Percentiles rank a stretch among this genome's conserved stretches.
These are phyloP conservation scores for Pichia sp. DNA, from an alignment of 1,139 yeast genomes.

Conservation along the genomic window DNA sequence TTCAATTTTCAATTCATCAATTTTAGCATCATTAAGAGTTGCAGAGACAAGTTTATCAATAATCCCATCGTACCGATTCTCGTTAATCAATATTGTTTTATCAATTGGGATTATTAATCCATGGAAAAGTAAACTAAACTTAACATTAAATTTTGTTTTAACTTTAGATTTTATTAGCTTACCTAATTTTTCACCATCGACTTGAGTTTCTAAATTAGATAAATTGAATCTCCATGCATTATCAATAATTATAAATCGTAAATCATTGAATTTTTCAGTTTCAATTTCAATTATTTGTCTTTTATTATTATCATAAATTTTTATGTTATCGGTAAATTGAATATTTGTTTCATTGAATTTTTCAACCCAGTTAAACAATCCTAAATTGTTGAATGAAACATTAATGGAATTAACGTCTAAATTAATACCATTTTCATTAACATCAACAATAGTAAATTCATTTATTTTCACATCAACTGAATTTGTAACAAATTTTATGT, in stretches of 20 bases:
- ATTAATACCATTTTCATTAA: not conserved
- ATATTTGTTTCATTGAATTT: conserved; percentile 3
- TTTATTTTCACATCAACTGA: not conserved
- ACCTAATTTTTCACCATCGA: conserved; percentile 1
- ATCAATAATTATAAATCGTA: not conserved
- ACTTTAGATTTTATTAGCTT: not conserved
- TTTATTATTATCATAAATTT: not conserved
- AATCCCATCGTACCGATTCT: not conserved
- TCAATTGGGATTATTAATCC: not conserved
- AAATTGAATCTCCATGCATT: conserved; percentile 2
- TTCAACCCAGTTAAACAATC: conserved; percentile 5
- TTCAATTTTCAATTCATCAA: not conserved
- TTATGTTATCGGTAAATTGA: conserved; percentile 1
- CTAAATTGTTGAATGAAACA: not conserved
- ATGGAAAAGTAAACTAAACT: not conserved
- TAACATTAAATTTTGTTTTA: not conserved
- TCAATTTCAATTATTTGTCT: not conserved
- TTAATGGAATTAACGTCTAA: not conserved
- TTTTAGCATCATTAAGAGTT: not conserved
- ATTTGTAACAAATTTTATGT: not conserved
- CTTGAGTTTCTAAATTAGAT: not conserved
- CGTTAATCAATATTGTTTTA: not conserved
- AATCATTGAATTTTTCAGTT: not conserved
- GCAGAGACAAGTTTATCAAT: not conserved
- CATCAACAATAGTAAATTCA: not conserved